Percentiles rank a stretch among this genome's conserved stretches.
Evolutionary conservation across 140 eudicot species (phyloP).

Genomic region (Cichorium intybus): DNA sequence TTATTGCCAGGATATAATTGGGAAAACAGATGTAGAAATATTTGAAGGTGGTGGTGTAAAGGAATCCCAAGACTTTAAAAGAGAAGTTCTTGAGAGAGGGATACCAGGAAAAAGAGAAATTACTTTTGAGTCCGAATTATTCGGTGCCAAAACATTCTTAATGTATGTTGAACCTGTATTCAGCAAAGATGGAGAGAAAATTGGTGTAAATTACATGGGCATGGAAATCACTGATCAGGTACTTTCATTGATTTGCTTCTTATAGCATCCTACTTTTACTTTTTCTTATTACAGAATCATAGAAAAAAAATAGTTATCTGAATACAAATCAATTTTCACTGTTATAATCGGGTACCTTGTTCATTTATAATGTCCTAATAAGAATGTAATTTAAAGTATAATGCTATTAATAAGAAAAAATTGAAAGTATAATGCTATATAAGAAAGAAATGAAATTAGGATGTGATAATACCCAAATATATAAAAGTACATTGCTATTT

Average conservation of each 20-base stretch:
- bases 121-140: constrained; percentile 77
- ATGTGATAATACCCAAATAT: too few species aligned
- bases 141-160: constrained; percentile 80
- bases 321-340: too few species aligned
- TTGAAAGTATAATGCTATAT: too few species aligned
- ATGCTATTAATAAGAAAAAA: too few species aligned
- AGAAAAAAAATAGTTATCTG: too few species aligned
- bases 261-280: background rate
- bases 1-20: constrained; percentile 71
- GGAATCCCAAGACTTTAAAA: constrained; percentile 88
- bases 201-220: constrained; percentile 91
- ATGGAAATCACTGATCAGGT: constrained; percentile 99
- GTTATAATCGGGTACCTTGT: too few species aligned
- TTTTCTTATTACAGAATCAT: background rate
- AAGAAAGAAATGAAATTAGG: too few species aligned
- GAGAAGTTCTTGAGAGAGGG: constrained; percentile 85
- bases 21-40: constrained; percentile 82
- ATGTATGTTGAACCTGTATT: constrained; percentile 89
- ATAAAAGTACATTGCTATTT: too few species aligned
- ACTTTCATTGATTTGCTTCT: background rate
- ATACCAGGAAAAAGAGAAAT: constrained; percentile 83
- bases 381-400: too few species aligned
- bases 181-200: constrained; percentile 75
- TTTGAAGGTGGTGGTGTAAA: constrained; percentile 83
- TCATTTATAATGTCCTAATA: too few species aligned